Base-by-base conservation (phyloP, 2,329 filamentous ascomycete species). In the Aspergillaceae sp. region DNA sequence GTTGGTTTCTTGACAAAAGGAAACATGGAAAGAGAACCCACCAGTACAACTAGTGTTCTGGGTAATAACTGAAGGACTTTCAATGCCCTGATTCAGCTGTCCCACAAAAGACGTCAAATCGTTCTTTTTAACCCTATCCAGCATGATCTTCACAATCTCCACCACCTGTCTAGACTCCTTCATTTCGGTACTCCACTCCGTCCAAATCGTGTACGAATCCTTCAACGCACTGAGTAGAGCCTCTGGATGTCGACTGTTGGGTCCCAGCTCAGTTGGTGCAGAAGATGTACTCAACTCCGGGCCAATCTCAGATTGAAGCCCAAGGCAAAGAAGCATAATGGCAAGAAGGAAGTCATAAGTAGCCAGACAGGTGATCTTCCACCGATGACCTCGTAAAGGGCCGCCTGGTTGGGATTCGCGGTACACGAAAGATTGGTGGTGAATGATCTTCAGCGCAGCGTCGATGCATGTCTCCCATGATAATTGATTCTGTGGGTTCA, bases 241-340 rank as follows among this genome's bases (percentile, higher is more conserved):
- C 34, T 36, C 34, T 36, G 34, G n/a, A 11, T 11, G 10, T 36
- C 6, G 33, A 10, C 33, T 7, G 33, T 4, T 35, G 33, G 9
- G 33, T 1, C 11, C 33, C 33, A 9, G 9, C 4, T 34, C 33
- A 35, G 6, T 19, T 19, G 19, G 33, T 35, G 33, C 33, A 11
- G 33, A 35, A 35, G 33, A 35, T 9, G 33, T 10, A 5, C 11
- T n/a, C 11, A n/a, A n/a, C 33, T 35, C 8, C 9, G 33, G 11
- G 8, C 33, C 33, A 10, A 35, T 4, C 11, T n/a, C 33, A 8
- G 33, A 58, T 40, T 65, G 61, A 11, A 71, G 57, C 45, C 74
- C 72, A 3, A 74, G 59, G 34, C 71, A 69, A 3, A 76, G 54
- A 19, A 76, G 64, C 48, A 72, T 74, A 38, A 70, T 69, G 1